Evolutionary conservation across 768 basidiomycete species (phyloP).

Genomic region (Xanthoconium purpureum): DNA sequence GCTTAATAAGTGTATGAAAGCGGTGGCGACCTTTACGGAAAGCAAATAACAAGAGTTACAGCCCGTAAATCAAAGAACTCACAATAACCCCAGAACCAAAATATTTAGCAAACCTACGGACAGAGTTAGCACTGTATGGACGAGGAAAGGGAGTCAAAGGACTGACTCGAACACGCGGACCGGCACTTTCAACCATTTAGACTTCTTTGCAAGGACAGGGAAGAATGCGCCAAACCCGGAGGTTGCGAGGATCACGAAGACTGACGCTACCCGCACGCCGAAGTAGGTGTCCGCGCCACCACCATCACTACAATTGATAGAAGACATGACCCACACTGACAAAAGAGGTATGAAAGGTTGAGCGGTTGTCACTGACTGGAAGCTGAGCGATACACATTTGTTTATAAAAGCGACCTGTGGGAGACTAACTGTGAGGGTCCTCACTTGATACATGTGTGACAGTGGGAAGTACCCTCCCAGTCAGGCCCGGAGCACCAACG

Average conservation of each 20-base stretch:
- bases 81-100: conserved; percentile 91
- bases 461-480: conserved; percentile 24
- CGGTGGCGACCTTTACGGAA: conserved; percentile 70
- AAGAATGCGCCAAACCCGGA: conserved; percentile 64
- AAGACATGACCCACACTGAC: conserved; percentile 20
- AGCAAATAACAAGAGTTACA: not conserved
- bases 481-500: conserved; percentile 1
- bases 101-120: conserved; percentile 73
- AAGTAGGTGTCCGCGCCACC: conserved; percentile 49
- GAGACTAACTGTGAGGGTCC: conserved; percentile 28
- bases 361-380: not conserved
- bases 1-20: conserved; percentile 79
- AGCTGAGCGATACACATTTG: not conserved
- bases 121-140: conserved; percentile 1
- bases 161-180: conserved; percentile 63
- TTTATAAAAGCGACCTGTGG: conserved; percentile 10
- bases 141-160: not conserved
- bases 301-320: conserved; percentile 45
- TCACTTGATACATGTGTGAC: conserved; percentile 1
- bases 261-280: conserved; percentile 61
- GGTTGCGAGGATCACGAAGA: conserved; percentile 69
- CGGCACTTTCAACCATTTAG: conserved; percentile 41
- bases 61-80: conserved; percentile 25
- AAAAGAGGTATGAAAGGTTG: not conserved
- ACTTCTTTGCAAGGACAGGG: conserved; percentile 60